Evolutionary conservation across 2,329 filamentous ascomycete species (phyloP), one percentile per base, ranked within the genome.

Genomic region (Neonectria sp.): DNA sequence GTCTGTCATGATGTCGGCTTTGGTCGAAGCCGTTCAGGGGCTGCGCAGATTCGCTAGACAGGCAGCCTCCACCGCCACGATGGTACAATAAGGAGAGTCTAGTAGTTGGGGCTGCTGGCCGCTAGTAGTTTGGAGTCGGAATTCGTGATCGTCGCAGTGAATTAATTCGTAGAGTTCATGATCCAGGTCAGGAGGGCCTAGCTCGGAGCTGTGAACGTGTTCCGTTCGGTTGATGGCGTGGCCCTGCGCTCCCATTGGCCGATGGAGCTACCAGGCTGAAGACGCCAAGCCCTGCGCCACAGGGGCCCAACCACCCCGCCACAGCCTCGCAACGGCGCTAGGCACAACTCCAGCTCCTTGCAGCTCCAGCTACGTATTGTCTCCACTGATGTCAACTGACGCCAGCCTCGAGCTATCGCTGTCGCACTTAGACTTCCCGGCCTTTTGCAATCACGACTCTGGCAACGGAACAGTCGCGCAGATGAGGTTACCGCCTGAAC

Each of bases 1-100:
- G 70, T 79, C 79, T 45, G 78, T 78, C 79, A 81, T 81, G 67
- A 61, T 69, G 68, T 62, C 59, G 60, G 60, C 55, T 67, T 55
- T 27, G 24, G 55, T 61, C 58, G 57, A 61, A 43, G 55, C 55
- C 57, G 60, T 55, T 60, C 58, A 63, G 58, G 60, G 60, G 57
- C 52, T 57, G 59, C 56, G 57, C 58, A 55, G 65, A 60, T 37
- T 75, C 73, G 73, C 68, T 61, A 52, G 64, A 69, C 53, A 27
- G 29, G 68, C 61, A 63, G 62, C 65, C 46, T 67, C 56, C 51
- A 67, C 67, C 59, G 64, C 62, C 61, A 48, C 69, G 53, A 55
- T 17, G 12, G 27, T 65, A 13, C 46, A 27, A 27, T 52, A 57
- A 17, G 2, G 33, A 68, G 52, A 45, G 65, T 67, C 24, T 66